These are phyloP conservation scores for Phaeophleospora eucalypticola DNA, from an alignment of 2,329 filamentous ascomycete species.

Conservation along the genomic window DNA sequence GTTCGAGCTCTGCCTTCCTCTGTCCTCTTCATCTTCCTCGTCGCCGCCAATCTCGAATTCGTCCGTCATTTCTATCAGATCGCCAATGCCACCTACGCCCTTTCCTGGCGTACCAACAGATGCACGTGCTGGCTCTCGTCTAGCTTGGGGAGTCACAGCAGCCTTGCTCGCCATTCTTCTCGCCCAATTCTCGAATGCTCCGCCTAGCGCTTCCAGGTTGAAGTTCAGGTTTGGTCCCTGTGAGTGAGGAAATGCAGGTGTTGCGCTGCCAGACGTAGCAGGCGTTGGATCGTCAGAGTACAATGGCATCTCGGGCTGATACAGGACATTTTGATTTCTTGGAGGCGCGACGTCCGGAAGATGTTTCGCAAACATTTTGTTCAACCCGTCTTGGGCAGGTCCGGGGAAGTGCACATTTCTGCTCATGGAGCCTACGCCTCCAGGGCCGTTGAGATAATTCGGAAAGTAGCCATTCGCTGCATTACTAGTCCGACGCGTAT, in stretches of 20 bases:
- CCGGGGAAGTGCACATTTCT: slow-evolving; percentile 69
- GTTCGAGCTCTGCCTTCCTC: slow-evolving; percentile 27
- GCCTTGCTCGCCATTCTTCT: slow-evolving; percentile 71
- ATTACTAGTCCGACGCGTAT: slow-evolving; percentile 36
- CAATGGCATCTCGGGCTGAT: slow-evolving; percentile 62
- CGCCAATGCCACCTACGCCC: slow-evolving; percentile 49
- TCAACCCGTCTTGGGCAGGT: slow-evolving; percentile 78
- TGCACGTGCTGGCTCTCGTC: slow-evolving; percentile 23
- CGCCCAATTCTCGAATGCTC: slow-evolving; percentile 86
- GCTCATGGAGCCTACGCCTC: slow-evolving; percentile 79
- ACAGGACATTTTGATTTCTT: slow-evolving; percentile 52
- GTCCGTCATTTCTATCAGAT: slow-evolving; percentile 70
- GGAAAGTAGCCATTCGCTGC: slow-evolving; percentile 38
- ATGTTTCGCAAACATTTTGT: slow-evolving; percentile 78
- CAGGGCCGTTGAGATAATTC: slow-evolving; percentile 69
- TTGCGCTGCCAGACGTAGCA: slow-evolving; percentile 22
- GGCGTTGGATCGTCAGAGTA: slow-evolving; percentile 31
- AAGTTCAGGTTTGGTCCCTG: slow-evolving; percentile 31
- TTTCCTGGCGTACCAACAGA: slow-evolving; percentile 28
- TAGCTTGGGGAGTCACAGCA: slow-evolving; percentile 8
- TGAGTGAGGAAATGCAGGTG: slow-evolving; percentile 23
- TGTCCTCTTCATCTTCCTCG: slow-evolving; percentile 27
- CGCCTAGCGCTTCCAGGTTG: slow-evolving; percentile 75
- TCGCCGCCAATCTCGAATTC: slow-evolving; percentile 43
- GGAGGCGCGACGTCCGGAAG: slow-evolving; percentile 67